Evolutionary conservation across 257 asterid genomes (phyloP).

Genomic region (Forsythia suspensa): DNA sequence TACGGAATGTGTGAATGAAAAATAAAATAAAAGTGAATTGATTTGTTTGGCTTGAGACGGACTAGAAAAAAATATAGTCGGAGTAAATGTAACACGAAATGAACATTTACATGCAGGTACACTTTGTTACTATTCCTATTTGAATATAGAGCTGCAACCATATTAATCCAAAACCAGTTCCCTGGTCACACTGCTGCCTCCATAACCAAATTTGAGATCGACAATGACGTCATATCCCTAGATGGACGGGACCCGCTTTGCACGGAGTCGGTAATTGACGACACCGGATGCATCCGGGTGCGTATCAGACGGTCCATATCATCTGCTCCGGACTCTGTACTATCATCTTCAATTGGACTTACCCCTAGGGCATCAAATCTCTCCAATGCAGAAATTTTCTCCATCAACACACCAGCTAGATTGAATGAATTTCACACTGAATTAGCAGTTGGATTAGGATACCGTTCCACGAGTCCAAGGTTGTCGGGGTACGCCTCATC

Average conservation of each 20-base stretch:
- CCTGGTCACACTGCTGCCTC: slow-evolving; percentile 68
- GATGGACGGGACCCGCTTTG: slow-evolving; percentile 74
- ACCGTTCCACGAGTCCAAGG: slow-evolving; percentile 54
- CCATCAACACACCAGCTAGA: slow-evolving; percentile 50
- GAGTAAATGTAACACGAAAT: no score
- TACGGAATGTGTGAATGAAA: no score
- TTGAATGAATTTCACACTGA: slow-evolving; percentile 28
- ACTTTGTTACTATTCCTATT: slow-evolving; percentile 69
- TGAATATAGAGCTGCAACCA: slow-evolving; percentile 68
- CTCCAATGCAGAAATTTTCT: slow-evolving; percentile 63
- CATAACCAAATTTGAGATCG: slow-evolving; percentile 55
- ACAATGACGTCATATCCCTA: slow-evolving; percentile 65
- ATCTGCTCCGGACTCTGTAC: slow-evolving; percentile 35
- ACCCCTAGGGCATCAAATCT: slow-evolving; percentile 70
- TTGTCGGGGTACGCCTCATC: slow-evolving; percentile 68
- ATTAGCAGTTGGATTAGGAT: slow-evolving; percentile 38
- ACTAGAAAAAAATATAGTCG: not conserved
- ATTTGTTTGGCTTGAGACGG: not conserved
- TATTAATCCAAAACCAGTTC: slow-evolving; percentile 53
- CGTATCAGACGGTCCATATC: slow-evolving; percentile 73
- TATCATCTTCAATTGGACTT: slow-evolving; percentile 53
- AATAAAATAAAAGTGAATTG: not conserved
- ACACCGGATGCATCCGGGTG: slow-evolving; percentile 53
- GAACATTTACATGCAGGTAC: slow-evolving; percentile 44
- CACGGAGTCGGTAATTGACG: slow-evolving; percentile 65